phyloP scores from a whole-genome alignment of 306 rosid species.

The Acmispon strigosus region DNA sequence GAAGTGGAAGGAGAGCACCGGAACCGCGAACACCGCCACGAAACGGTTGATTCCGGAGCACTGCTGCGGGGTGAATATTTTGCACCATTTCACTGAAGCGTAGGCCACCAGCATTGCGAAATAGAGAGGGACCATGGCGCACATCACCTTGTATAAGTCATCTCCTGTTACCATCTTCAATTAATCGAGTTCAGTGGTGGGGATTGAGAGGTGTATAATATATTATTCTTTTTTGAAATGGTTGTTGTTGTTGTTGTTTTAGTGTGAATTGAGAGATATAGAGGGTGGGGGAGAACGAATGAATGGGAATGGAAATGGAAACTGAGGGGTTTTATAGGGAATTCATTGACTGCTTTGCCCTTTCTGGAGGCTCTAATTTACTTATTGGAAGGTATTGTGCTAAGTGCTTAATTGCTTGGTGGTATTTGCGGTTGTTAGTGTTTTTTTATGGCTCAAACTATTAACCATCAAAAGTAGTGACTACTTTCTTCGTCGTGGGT shows the following conservation, averaged over 20 bases:
- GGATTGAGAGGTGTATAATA: background rate
- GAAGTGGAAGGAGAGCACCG: conserved; percentile 81
- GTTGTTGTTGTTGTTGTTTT: background rate
- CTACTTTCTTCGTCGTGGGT: too few species aligned
- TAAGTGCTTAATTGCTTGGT: background rate
- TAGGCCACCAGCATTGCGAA: conserved; percentile 87
- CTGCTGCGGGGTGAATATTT: conserved; percentile 65
- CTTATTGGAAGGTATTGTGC: background rate
- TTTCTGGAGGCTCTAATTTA: background rate
- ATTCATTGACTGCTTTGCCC: conserved; percentile 18
- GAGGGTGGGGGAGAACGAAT: too few species aligned
- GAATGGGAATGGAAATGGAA: too few species aligned
- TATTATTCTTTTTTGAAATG: too few species aligned
- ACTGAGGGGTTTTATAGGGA: background rate
- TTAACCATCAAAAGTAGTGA: too few species aligned
- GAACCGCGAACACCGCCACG: conserved; percentile 90
- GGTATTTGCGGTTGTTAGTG: conserved; percentile 12
- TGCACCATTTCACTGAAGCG: conserved; percentile 90
- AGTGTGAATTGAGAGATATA: background rate
- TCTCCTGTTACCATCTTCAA: conserved; percentile 47
- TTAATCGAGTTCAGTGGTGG: background rate
- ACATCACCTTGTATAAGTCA: conserved; percentile 91
- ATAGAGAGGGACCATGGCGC: conserved; percentile 80
- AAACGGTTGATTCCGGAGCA: conserved; percentile 88
- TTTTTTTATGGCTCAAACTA: too few species aligned